Base-by-base conservation (phyloP, 352 stramenopile genomes). In the Globisporangium solare region DNA sequence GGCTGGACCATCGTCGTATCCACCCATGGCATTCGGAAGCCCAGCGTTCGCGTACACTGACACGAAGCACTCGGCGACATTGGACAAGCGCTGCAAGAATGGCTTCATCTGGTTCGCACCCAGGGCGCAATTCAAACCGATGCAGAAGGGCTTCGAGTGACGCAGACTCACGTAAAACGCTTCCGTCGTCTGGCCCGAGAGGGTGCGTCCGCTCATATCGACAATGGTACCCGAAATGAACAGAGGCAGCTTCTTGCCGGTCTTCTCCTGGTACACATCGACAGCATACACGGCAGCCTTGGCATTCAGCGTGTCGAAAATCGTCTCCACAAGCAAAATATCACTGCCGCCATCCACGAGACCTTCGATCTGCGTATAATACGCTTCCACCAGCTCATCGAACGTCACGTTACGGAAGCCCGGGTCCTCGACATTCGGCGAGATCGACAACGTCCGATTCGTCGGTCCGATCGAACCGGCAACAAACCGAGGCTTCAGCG, bases 261-360 rank as follows among this genome's bases (percentile, higher is more conserved):
- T 93, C 21, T 95, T 80, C 58, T 98, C 92, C 57, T 98, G 76
- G 65, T 93, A 98, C 61, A 97, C 79, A 50, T 94, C 83, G 58
- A 98, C 82, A 3, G 95, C 94, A 68, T 97, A 98, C 40, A 98
- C 77, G 2, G 95, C 96, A 18, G 95, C 96, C 76, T 98, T 98
- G 51, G 96, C 95, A 69, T 98, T 98, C 56, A 98, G 77, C 13
- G 96, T 99, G 67, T 99, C 96, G 70, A 98, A 98, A 56, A 99
- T 98, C 6, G 96, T 99, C 72, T 99, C 96, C 0, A 99, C 93
- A 52, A 99, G 96, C 46, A 99, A 70, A 59, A 98, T 89, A 68
- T 99, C 96, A 41, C 73, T 73, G 47, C 96, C 96, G n/a, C 96
- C 96, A 61, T 98, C 94, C 47, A 98, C 81, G 10, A 99, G 77